phyloP scores from a whole-genome alignment of 2,329 filamentous ascomycete genomes.

The Pseudonectria foliicola region DNA sequence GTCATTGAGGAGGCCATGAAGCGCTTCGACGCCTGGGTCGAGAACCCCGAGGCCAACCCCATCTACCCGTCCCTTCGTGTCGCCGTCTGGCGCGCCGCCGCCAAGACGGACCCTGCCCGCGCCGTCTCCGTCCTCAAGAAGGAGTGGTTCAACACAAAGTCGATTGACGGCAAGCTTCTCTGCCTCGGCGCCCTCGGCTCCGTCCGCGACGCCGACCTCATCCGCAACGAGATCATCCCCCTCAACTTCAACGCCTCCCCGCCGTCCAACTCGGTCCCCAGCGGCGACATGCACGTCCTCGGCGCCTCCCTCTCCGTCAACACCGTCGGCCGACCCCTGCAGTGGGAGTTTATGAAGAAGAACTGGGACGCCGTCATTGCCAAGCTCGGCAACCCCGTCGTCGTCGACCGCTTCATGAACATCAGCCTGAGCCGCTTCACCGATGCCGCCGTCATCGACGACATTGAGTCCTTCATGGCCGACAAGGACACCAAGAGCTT shows the following conservation, averaged over 20 bases:
- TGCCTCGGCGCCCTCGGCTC: slow-evolving; percentile 70
- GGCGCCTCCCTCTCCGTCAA: slow-evolving; percentile 68
- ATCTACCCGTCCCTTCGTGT: slow-evolving; percentile 77
- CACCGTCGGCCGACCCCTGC: slow-evolving; percentile 59
- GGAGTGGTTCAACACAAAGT: slow-evolving; percentile 75
- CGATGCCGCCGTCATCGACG: slow-evolving; percentile 58
- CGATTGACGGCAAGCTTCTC: slow-evolving; percentile 87
- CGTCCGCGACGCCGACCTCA: slow-evolving; percentile 60
- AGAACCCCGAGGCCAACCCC: slow-evolving; percentile 57
- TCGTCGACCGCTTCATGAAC: slow-evolving; percentile 83
- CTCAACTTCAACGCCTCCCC: slow-evolving; percentile 69
- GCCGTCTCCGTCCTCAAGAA: slow-evolving; percentile 71
- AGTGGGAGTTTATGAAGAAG: slow-evolving; percentile 81
- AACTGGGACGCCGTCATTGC: slow-evolving; percentile 71
- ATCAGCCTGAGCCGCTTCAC: slow-evolving; percentile 73
- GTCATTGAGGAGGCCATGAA: slow-evolving; percentile 66
- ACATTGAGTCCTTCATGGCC: slow-evolving; percentile 80
- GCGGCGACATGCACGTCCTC: slow-evolving; percentile 82
- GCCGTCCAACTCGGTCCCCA: slow-evolving; percentile 59
- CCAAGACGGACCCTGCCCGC: slow-evolving; percentile 61
- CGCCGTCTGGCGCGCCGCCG: slow-evolving; percentile 71
- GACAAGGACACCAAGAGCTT: slow-evolving; percentile 81
- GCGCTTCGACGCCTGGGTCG: slow-evolving; percentile 73
- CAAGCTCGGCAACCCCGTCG: slow-evolving; percentile 74
- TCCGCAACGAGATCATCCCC: slow-evolving; percentile 58